phyloP scores from a whole-genome alignment of 2,329 filamentous ascomycete genomes.

The Camptophora hylomeconis region DNA sequence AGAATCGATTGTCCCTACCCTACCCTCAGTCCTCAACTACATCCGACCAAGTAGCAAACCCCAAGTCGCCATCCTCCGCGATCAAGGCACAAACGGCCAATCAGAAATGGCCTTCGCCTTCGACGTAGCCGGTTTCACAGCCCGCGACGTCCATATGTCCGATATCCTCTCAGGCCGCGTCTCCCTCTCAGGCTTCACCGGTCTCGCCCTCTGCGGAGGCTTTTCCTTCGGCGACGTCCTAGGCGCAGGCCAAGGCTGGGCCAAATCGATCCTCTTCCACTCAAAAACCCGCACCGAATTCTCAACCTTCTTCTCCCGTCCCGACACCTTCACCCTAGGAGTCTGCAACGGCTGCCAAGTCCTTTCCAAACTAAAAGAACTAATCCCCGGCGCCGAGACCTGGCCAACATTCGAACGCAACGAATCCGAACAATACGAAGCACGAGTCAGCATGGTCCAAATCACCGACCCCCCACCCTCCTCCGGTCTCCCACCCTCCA shows the following conservation, averaged over 20 bases:
- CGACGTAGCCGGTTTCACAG: slow-evolving; percentile 76
- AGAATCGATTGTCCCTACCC: slow-evolving; percentile 38
- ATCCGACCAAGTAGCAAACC: slow-evolving; percentile 51
- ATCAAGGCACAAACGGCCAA: slow-evolving; percentile 90
- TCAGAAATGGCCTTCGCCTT: slow-evolving; percentile 98
- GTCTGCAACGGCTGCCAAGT: slow-evolving; percentile 98
- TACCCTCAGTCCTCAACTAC: slow-evolving; percentile 39
- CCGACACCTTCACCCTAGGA: slow-evolving; percentile 82
- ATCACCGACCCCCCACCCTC: slow-evolving; percentile 49
- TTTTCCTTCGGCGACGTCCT: slow-evolving; percentile 92
- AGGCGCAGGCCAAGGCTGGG: slow-evolving; percentile 93
- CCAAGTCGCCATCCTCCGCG: slow-evolving; percentile 80
- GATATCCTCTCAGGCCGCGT: slow-evolving; percentile 69
- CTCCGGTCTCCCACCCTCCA: slow-evolving; percentile 38
- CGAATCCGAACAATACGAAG: slow-evolving; percentile 78
- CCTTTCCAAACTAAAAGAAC: slow-evolving; percentile 64
- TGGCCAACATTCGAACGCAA: slow-evolving; percentile 88
- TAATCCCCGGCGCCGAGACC: slow-evolving; percentile 68
- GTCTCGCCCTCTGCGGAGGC: slow-evolving; percentile 86
- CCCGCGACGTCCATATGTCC: slow-evolving; percentile 93
- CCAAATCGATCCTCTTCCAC: slow-evolving; percentile 82
- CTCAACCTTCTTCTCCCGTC: slow-evolving; percentile 68
- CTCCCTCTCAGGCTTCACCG: slow-evolving; percentile 69
- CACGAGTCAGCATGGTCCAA: slow-evolving; percentile 71
- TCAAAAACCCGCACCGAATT: slow-evolving; percentile 64